A percentile compares a stretch with the other conserved stretches of the same genome.
These are phyloP conservation scores for Oidium heveae DNA, from an alignment of 2,329 filamentous ascomycete genomes.

Conservation along the genomic window DNA sequence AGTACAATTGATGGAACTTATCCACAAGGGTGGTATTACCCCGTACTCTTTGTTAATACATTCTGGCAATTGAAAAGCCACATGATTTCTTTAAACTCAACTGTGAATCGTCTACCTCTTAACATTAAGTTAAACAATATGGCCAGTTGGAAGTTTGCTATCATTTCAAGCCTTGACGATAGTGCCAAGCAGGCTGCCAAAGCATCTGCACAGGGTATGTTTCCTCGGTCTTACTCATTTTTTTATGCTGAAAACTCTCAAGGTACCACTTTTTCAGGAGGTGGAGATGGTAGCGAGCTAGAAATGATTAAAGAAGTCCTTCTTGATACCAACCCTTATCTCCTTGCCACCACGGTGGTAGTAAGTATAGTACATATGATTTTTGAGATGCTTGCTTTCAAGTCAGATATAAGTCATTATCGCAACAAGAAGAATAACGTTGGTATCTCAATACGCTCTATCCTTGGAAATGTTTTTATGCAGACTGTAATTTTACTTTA, in stretches of 20 bases:
- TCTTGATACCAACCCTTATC: slow-evolving; percentile 77
- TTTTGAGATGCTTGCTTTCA: slow-evolving; percentile 89
- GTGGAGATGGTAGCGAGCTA: slow-evolving; percentile 76
- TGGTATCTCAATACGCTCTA: slow-evolving; percentile 84
- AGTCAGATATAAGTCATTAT: slow-evolving; percentile 92
- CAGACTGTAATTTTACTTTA: slow-evolving; percentile 90
- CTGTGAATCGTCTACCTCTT: slow-evolving; percentile 56
- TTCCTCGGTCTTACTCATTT: not conserved
- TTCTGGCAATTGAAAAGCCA: slow-evolving; percentile 91
- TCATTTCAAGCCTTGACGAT: slow-evolving; percentile 64
- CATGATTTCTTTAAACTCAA: slow-evolving; percentile 80
- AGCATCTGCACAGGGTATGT: slow-evolving; percentile 47
- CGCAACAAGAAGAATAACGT: slow-evolving; percentile 99
- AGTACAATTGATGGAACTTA: slow-evolving; percentile 64
- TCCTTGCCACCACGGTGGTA: slow-evolving; percentile 60
- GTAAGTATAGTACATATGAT: slow-evolving; percentile 82
- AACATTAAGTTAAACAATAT: slow-evolving; percentile 67
- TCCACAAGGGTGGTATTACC: slow-evolving; percentile 82
- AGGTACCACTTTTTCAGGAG: slow-evolving; percentile 27
- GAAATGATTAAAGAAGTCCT: slow-evolving; percentile 95
- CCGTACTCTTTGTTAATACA: slow-evolving; percentile 75
- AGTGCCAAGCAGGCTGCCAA: slow-evolving; percentile 63
- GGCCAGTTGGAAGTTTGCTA: slow-evolving; percentile 68
- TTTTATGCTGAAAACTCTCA: slow-evolving; percentile 2
- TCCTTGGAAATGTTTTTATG: slow-evolving; percentile 95